Evolutionary conservation across 169 alveolate species (phyloP), one percentile per base, ranked within the genome.

Genomic region (Cytauxzoon felis): DNA sequence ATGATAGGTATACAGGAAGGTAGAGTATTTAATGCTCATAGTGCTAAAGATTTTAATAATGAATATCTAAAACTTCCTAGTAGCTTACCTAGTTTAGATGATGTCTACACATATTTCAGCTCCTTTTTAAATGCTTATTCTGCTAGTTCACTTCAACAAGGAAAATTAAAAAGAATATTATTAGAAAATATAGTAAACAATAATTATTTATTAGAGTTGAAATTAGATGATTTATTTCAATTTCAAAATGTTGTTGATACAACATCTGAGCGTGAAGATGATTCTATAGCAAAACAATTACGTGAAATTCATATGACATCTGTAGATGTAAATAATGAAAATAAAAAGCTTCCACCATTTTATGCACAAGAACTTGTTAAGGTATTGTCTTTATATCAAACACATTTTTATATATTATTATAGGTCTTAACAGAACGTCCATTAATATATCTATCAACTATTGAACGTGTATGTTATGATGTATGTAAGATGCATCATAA

Each of bases 1-100:
- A 75, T 75, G 85, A 50, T 75, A 26, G 85, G 79, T 30, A 45
- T 78, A 30, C 91, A 84, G 76, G 91, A 84, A 73, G 91, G 91
- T 49, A 52, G 81, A 50, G 91, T 83, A 61, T 84, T 69, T 52
- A 73, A 62, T 60, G 38, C 82, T 54, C 38, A 49, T 51, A 59
- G 36, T 11, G 80, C 69, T 50, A 78, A 78, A 26, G 73, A 58
- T 18, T 59, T 64, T 19, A 79, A 47, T 62, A 86, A 80, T 56
- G 85, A 75, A 67, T 42, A 38, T 42, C 45, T 75, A 56, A 62
- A 64, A 23, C 61, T 75, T 11, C 89, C 87, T 45, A 67, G 67
- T 32, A 84, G 71, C 67, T 76, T 84, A 52, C 91, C 91, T 8
- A 78, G 87, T 27, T 66, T 84, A 32, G 75, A 78, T 56, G 70